phyloP scores from a whole-genome alignment of 2,329 filamentous ascomycete species.

The Fusarium nurragi region DNA sequence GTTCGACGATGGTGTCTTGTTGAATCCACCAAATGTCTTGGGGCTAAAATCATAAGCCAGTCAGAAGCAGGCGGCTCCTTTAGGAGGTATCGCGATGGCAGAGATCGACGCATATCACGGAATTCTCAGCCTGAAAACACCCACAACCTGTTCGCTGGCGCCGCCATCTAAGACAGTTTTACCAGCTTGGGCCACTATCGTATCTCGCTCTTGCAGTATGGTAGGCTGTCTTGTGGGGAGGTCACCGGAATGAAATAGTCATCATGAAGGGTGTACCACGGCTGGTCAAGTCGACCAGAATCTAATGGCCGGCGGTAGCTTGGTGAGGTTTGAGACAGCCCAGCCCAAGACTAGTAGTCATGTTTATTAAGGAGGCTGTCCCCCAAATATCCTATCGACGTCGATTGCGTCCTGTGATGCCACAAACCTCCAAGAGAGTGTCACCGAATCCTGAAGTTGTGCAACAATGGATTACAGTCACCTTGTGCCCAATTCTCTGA shows the following conservation, averaged over 20 bases:
- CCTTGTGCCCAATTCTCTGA: slow-evolving; percentile 34
- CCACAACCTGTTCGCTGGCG: slow-evolving; percentile 13
- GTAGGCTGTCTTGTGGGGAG: slow-evolving; percentile 9
- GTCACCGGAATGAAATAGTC: slow-evolving; percentile 22
- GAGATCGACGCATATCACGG: slow-evolving; percentile 27
- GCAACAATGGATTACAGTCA: slow-evolving; percentile 41
- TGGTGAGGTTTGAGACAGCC: slow-evolving; percentile 26
- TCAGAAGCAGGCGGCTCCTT: slow-evolving; percentile 4
- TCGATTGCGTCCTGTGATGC: background rate
- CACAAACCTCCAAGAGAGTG: background rate
- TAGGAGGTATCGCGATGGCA: slow-evolving; percentile 1
- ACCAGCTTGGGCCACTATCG: slow-evolving; percentile 12
- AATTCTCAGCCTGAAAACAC: slow-evolving; percentile 10
- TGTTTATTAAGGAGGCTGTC: slow-evolving; percentile 23
- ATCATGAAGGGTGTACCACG: background rate
- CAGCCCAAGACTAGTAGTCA: slow-evolving; percentile 1
- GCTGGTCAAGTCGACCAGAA: background rate
- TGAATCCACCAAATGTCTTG: slow-evolving; percentile 18
- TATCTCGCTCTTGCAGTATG: slow-evolving; percentile 10
- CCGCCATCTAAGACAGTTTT: slow-evolving; percentile 36
- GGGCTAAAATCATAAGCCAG: slow-evolving; percentile 13
- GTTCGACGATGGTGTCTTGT: slow-evolving; percentile 7
- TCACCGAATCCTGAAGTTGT: background rate
- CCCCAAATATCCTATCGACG: background rate
- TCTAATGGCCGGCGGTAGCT: background rate